Evolutionary conservation across 352 stramenopile genomes (phyloP), one percentile per base, ranked within the genome.

Genomic region (Globisporangium nodosum): DNA sequence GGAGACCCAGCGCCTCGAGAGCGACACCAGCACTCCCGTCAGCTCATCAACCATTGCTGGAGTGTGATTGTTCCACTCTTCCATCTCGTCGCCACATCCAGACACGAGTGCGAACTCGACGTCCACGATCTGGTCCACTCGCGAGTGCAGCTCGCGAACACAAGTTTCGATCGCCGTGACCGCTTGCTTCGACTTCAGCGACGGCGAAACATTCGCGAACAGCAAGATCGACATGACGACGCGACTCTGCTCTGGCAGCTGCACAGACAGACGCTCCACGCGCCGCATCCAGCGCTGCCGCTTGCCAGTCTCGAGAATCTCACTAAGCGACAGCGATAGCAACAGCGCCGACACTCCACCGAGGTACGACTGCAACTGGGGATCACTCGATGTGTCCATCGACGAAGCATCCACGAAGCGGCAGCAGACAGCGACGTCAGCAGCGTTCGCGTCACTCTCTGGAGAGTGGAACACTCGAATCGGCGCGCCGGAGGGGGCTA

Each of bases 331-430:
- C 43, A 90, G 61, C 8, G 82, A 76, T 1, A 92, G 60, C 5
- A 92, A 40, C 11, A 92, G 64, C 15, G 71, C 70, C 6, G 76
- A 86, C 3, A 71, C 74, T 20, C 72, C 78, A 45, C 66, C 46
- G 16, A 92, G 59, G 24, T 53, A 51, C 35, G 58, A 56, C 45
- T 82, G 70, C 35, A 71, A 49, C 11, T 63, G 43, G 7, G 24
- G 20, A 11, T 27, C 43, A 11, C 47, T 65, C 13, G 65, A 39
- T 8, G 37, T 52, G 8, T 56, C 52, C 7, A 66, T 43, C 45
- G 66, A 67, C 16, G 49, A 73, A 27, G 67, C 69, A 60, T 82
- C 64, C n/a, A 90, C 40, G 60, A 88, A 90, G 11, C 76, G 74
- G 55, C 66, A 87, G 56, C 81, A 91, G 24, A 88, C 61, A 20